Evolutionary conservation across 768 basidiomycete genomes (phyloP).

Genomic region (Suillus subluteus): DNA sequence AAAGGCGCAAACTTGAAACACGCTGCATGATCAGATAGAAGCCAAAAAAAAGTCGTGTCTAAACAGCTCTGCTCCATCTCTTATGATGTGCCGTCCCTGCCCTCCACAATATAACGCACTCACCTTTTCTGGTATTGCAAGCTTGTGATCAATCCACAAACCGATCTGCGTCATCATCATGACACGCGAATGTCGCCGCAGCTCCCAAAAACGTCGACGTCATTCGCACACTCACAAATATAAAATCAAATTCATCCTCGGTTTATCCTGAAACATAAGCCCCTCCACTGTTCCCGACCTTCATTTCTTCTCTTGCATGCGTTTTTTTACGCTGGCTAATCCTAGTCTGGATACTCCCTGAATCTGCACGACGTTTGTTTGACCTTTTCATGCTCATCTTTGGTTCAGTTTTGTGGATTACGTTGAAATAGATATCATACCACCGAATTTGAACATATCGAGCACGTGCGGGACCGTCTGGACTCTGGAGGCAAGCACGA

Average conservation of each 20-base stretch:
- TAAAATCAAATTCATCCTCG: neutral
- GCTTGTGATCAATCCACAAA: neutral
- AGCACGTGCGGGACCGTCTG: constrained; percentile 21
- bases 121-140: neutral
- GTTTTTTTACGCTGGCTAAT: constrained; percentile 19
- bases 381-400: constrained; percentile 26
- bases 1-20: neutral
- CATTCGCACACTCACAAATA: neutral
- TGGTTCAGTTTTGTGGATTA: constrained; percentile 20
- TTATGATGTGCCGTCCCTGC: neutral
- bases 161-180: neutral
- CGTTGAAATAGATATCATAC: constrained; percentile 23
- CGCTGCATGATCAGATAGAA: neutral
- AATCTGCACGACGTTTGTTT: constrained; percentile 21
- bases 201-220: neutral
- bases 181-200: neutral
- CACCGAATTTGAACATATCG: constrained; percentile 21
- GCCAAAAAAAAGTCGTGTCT: neutral
- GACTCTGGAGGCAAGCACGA: constrained; percentile 18
- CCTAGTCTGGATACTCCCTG: constrained; percentile 16
- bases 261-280: neutral
- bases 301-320: constrained; percentile 23
- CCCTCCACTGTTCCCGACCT: neutral
- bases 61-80: neutral
- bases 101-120: neutral